Conservation (phyloP, 1,139 yeast genomes). For the Trichomonascaceae sp. region DNA sequence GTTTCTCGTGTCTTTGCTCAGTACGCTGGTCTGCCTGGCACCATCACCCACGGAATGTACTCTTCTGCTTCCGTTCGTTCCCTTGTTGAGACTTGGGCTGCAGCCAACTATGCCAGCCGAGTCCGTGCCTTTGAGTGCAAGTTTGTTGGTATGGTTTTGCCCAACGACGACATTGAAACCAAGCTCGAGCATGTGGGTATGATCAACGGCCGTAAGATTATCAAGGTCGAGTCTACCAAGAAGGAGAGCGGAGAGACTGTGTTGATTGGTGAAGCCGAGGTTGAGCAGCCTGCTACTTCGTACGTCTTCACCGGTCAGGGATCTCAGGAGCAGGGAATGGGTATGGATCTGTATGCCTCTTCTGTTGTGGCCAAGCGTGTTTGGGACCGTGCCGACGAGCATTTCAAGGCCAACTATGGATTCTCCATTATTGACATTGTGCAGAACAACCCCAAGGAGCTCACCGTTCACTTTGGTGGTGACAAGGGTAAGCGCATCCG, state of each 20-base stretch:
- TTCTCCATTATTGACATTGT: conserved; percentile 95
- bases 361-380: conserved; percentile 89
- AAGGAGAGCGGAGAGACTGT: conserved; percentile 60
- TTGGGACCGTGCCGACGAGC: conserved; percentile 96
- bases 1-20: conserved; percentile 90
- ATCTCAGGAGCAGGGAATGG: conserved; percentile 99
- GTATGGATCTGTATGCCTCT: conserved; percentile 92
- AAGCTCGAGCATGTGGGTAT: conserved; percentile 92
- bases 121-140: conserved; percentile 88
- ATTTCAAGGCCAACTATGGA: conserved; percentile 87
- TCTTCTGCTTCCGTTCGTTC: conserved; percentile 93
- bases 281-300: conserved; percentile 94
- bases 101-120: conserved; percentile 89
- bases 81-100: conserved; percentile 96
- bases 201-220: conserved; percentile 97
- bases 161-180: conserved; percentile 82
- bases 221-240: conserved; percentile 81
- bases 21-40: conserved; percentile 90
- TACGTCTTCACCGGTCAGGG: conserved; percentile 99
- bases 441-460: conserved; percentile 86
- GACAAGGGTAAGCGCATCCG: conserved; percentile 91
- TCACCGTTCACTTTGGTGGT: conserved; percentile 96
- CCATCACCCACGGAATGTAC: conserved; percentile 98
- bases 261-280: conserved; percentile 90
- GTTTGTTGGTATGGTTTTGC: conserved; percentile 95